Evolutionary conservation across 179 eudicot species (phyloP), one percentile per base, ranked within the genome.

Genomic region (Beta corolliflora): DNA sequence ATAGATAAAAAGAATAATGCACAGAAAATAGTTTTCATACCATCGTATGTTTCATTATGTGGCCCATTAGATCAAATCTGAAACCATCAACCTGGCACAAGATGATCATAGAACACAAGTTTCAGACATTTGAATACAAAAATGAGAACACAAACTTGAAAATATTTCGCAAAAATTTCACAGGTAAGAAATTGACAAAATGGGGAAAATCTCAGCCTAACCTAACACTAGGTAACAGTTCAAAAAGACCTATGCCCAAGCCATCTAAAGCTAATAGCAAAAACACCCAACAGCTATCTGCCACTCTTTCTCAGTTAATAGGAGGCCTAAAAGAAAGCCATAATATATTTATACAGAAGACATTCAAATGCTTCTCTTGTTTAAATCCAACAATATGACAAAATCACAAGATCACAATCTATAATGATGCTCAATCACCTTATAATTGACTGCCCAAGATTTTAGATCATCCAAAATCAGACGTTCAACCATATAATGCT

Each of bases 1-100:
- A 48, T 55, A 70, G 19, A 48, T 13, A 36, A 2, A 19, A 36
- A 10, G 44, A 55, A 55, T 29, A 45, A 19, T 29, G 6, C 45
- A 70, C 2, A 41, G 15, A 31, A 54, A 13, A 36, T 25, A 65
- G 68, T 31, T 79, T 67, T 41, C 90, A 75, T 96, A 96, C 99
- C 98, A 96, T 92, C 45, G 97, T 94, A 79, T 81, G 91, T 83
- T 93, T 96, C 99, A 96, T 94, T 74, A 96, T 86, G 82, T 96
- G 99, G 65, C 99, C 99, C 98, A 94, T 94, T 50, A 96, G 97
- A 86, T 96, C 99, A 91, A 96, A 96, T 75, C 99, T 97, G 81
- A 94, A 96, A 73, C 99, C 99, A 89, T 96, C 99, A 91, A 93
- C 93, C 99, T 96, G 92, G 45, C 81, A 89, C 55, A 61, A 45